Base-by-base conservation (phyloP, 176 grass and related monocot genomes). In the Metroxylon sagu region DNA sequence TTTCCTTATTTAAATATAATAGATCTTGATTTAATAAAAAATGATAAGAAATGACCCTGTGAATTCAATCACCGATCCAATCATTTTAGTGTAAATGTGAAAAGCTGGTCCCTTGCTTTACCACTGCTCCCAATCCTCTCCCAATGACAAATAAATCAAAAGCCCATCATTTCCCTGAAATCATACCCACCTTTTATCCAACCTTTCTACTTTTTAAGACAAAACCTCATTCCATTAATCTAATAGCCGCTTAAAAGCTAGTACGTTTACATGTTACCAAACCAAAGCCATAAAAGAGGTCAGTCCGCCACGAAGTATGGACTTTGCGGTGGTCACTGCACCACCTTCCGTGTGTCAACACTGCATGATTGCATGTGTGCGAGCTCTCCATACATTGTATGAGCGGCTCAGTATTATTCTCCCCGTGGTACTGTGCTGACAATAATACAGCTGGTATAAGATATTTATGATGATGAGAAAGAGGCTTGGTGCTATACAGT, bases 21-120 rank as follows among this genome's bases (percentile, higher is more conserved):
- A 23, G 5, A 31, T 6, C 4, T 31, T 31, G 0, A 31, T 43
- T 12, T 43, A 12, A 43, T 6, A 43, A 43, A 43, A 43, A 43
- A 43, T 43, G 12, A 14, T 23, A 60, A 14, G 43, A 18, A 29
- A 60, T 61, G 80, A 23, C 68, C 64, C 70, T 67, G 60, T 71
- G 55, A 69, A 72, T 81, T 68, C 79, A 81, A 86, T 89, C 77
- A 71, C 83, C 84, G 66, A 73, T 26, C 77, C 83, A 90, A 90
- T 87, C 77, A 75, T 72, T 79, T 76, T 15, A 68, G 35, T 61
- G 74, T 76, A 82, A 73, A 71, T 79, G 55, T 68, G 18, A 72
- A 86, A 85, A 50, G 84, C 54, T 70, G 60, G 25, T 77, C 19
- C 57, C 69, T 81, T 70, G 53, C 69, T 74, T 83, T 73, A 52